Evolutionary conservation across 176 grass and related monocot species (phyloP).

Genomic region (Zoysia pacifica): DNA sequence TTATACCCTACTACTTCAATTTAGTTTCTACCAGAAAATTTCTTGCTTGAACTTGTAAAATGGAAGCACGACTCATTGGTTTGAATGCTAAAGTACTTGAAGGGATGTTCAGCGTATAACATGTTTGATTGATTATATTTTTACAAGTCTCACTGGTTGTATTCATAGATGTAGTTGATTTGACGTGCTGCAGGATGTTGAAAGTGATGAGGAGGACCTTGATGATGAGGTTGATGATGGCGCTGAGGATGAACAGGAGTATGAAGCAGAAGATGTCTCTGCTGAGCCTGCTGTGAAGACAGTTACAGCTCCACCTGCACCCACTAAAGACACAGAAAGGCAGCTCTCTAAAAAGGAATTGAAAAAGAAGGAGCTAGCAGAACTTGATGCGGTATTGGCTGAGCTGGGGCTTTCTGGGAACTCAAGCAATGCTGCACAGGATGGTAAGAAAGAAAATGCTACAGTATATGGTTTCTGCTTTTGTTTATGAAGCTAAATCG

Average conservation of each 20-base stretch:
- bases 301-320: slow-evolving; percentile 39
- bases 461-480: background rate
- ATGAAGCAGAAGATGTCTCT: slow-evolving; percentile 46
- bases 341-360: slow-evolving; percentile 98
- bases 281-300: slow-evolving; percentile 48
- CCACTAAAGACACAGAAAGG: slow-evolving; percentile 84
- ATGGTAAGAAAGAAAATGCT: slow-evolving; percentile 43
- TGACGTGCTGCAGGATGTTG: slow-evolving; percentile 63
- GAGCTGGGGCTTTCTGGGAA: slow-evolving; percentile 80
- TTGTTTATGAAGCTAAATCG: background rate
- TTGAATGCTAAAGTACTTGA: background rate
- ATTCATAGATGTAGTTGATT: slow-evolving; percentile 41
- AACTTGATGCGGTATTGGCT: slow-evolving; percentile 91
- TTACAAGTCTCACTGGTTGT: background rate
- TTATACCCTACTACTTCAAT: background rate
- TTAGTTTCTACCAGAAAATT: slow-evolving; percentile 12
- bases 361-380: slow-evolving; percentile 96
- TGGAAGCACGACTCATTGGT: background rate
- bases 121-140: slow-evolving; percentile 10
- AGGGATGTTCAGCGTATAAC: background rate
- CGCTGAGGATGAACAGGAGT: slow-evolving; percentile 66
- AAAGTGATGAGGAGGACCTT: slow-evolving; percentile 86
- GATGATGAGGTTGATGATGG: slow-evolving; percentile 80
- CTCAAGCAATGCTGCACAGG: slow-evolving; percentile 43
- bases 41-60: slow-evolving; percentile 23